Evolutionary conservation across 2,329 filamentous ascomycete genomes (phyloP).

Genomic region (Metarhizium sp.): DNA sequence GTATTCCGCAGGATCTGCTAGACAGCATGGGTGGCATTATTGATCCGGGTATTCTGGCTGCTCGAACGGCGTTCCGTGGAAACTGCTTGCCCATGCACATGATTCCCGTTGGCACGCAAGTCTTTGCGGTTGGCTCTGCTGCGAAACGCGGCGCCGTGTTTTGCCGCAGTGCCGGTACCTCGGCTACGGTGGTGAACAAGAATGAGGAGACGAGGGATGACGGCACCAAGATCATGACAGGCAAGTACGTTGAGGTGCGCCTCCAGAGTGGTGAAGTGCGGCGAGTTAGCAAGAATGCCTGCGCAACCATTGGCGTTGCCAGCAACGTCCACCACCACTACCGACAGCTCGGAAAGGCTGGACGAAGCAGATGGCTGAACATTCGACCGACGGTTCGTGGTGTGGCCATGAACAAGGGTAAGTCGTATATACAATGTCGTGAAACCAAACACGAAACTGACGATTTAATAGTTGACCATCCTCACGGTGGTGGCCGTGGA

Average conservation of each 20-base stretch:
- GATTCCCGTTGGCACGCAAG: slow-evolving; percentile 86
- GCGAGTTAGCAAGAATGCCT: slow-evolving; percentile 82
- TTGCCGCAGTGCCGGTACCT: slow-evolving; percentile 89
- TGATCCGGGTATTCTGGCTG: slow-evolving; percentile 91
- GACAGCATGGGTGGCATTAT: slow-evolving; percentile 86
- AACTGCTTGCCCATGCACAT: slow-evolving; percentile 95
- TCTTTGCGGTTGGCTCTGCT: slow-evolving; percentile 80
- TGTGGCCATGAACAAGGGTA: slow-evolving; percentile 96
- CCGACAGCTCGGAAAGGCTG: slow-evolving; percentile 86
- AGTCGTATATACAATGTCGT: slow-evolving; percentile 14
- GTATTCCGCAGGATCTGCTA: slow-evolving; percentile 79
- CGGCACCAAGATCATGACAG: slow-evolving; percentile 52
- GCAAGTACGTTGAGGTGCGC: slow-evolving; percentile 72
- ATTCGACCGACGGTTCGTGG: slow-evolving; percentile 93
- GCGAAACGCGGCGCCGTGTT: slow-evolving; percentile 72
- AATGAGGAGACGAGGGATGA: slow-evolving; percentile 62
- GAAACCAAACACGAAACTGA: background rate
- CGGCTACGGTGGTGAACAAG: slow-evolving; percentile 81
- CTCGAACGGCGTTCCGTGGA: slow-evolving; percentile 86
- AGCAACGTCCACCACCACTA: slow-evolving; percentile 93
- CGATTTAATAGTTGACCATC: slow-evolving; percentile 63
- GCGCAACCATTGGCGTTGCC: slow-evolving; percentile 85
- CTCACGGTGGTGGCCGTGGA: slow-evolving; percentile 96
- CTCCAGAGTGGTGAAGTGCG: slow-evolving; percentile 90
- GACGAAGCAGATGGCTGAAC: slow-evolving; percentile 85